Evolutionary conservation across 257 asterid species (phyloP).

Genomic region (Jacaranda copaia): DNA sequence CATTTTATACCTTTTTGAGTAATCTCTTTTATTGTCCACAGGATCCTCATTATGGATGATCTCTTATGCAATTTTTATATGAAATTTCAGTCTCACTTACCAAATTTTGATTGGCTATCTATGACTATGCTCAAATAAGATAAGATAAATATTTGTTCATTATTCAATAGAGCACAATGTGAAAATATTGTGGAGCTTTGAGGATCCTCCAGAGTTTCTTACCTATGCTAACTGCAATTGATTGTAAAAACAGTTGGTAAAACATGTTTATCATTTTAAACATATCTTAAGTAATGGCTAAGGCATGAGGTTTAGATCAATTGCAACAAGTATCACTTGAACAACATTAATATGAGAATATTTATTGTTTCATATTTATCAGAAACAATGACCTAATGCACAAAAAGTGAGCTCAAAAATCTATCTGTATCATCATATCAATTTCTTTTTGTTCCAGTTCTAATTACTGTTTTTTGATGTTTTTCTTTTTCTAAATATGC

Average conservation of each 20-base stretch:
- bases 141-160: background rate
- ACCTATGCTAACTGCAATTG: background rate
- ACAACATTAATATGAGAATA: slow-evolving; percentile 15
- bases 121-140: slow-evolving; percentile 1
- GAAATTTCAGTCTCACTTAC: background rate
- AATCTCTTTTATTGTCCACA: slow-evolving; percentile 15
- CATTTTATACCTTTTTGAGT: slow-evolving; percentile 1
- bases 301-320: background rate
- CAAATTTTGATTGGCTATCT: background rate
- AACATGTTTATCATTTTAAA: background rate
- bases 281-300: background rate
- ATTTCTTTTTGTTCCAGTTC: background rate
- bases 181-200: slow-evolving; percentile 9
- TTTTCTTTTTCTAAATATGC: background rate
- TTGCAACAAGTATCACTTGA: slow-evolving; percentile 8
- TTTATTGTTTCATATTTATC: no score
- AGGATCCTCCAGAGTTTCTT: background rate
- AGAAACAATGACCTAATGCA: background rate
- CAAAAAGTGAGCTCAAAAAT: slow-evolving; percentile 5
- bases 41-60: slow-evolving; percentile 11
- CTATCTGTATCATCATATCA: slow-evolving; percentile 5
- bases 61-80: slow-evolving; percentile 2
- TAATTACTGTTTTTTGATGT: background rate
- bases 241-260: background rate
- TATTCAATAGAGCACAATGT: background rate